Conservation (phyloP, 2,329 filamentous ascomycete genomes). For the Colletotrichum somersetense region DNA sequence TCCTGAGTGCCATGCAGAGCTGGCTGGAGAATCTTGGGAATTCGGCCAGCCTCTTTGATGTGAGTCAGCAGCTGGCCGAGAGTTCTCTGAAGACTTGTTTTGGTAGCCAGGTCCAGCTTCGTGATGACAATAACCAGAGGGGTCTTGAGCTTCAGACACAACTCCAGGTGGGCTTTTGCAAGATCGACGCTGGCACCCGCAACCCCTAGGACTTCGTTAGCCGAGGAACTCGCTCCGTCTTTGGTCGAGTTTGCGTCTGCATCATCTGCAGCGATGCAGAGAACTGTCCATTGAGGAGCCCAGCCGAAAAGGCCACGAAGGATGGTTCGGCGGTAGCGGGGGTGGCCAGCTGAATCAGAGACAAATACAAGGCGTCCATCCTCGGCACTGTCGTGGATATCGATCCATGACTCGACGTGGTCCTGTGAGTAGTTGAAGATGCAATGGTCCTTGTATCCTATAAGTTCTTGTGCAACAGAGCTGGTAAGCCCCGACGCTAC, state of each 20-base stretch:
- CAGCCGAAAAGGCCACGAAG: slow-evolving; percentile 92
- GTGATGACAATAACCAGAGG: slow-evolving; percentile 88
- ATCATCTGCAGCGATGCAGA: slow-evolving; percentile 88
- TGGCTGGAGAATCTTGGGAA: slow-evolving; percentile 78
- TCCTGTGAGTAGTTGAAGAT: slow-evolving; percentile 88
- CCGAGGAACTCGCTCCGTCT: slow-evolving; percentile 60
- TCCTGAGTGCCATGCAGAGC: slow-evolving; percentile 63
- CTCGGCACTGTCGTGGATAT: slow-evolving; percentile 86
- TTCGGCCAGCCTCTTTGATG: slow-evolving; percentile 80
- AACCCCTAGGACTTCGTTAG: slow-evolving; percentile 65
- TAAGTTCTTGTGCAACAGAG: slow-evolving; percentile 91
- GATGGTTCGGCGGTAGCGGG: slow-evolving; percentile 89
- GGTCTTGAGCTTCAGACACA: slow-evolving; percentile 84
- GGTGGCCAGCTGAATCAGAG: slow-evolving; percentile 91
- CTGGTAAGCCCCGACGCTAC: slow-evolving; percentile 92
- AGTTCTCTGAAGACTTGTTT: slow-evolving; percentile 75
- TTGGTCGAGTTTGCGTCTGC: slow-evolving; percentile 57
- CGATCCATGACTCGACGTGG: slow-evolving; percentile 92
- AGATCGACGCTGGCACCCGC: slow-evolving; percentile 74
- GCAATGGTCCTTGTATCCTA: slow-evolving; percentile 77
- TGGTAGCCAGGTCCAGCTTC: slow-evolving; percentile 89
- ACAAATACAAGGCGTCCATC: slow-evolving; percentile 85
- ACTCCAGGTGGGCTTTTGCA: slow-evolving; percentile 82
- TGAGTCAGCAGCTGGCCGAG: slow-evolving; percentile 80
- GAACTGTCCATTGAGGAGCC: slow-evolving; percentile 92